Percentiles rank a stretch among this genome's conserved stretches.
Conservation (phyloP, 176 grass and related monocot species). For the Oryza glaberrima region DNA sequence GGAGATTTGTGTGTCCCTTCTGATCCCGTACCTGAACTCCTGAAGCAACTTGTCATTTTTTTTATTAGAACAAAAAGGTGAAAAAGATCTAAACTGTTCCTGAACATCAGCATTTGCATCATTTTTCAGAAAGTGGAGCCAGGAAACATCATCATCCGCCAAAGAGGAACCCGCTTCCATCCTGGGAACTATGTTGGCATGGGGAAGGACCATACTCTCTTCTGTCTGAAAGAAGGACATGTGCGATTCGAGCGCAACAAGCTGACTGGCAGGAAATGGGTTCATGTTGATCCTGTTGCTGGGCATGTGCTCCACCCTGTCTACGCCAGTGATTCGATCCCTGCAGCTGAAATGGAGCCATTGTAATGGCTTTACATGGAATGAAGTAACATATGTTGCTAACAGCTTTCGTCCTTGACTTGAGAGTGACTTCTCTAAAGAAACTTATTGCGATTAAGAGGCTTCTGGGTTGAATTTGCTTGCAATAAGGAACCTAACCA, state of each 20-base stretch:
- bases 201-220: conserved; percentile 86
- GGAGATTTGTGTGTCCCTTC: not conserved
- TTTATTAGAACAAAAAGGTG: not conserved
- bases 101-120: not conserved
- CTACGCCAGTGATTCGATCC: conserved; percentile 33
- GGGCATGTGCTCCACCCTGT: conserved; percentile 76
- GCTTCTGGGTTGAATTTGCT: not conserved
- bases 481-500: conserved; percentile 2
- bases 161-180: conserved; percentile 81
- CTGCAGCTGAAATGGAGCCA: conserved; percentile 28
- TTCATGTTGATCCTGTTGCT: conserved; percentile 70
- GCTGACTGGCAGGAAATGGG: conserved; percentile 77
- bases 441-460: conserved; percentile 8
- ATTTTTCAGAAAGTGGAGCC: conserved; percentile 54
- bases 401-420: not conserved
- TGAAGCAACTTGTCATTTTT: not conserved
- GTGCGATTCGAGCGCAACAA: conserved; percentile 87
- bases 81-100: not conserved
- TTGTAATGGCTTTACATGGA: not conserved
- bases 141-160: conserved; percentile 85
- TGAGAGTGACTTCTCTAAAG: not conserved
- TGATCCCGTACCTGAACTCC: not conserved
- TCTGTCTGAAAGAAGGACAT: conserved; percentile 77
- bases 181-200: conserved; percentile 82
- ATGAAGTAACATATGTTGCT: not conserved